Base-by-base conservation (phyloP, 306 rosid species). In the Carpinus viminea region DNA sequence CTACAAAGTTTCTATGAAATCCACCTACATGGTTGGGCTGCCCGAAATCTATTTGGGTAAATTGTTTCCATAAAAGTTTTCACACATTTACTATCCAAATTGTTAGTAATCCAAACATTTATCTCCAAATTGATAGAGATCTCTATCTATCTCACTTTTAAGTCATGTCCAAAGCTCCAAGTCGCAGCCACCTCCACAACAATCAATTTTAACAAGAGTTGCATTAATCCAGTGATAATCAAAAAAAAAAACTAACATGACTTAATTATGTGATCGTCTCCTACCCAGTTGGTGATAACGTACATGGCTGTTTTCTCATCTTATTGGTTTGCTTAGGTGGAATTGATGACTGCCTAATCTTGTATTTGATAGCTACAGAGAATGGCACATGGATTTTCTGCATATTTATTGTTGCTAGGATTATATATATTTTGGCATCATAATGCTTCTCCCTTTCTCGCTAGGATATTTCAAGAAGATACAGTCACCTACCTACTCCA, bases 401-500 rank as follows among this genome's bases (percentile, higher is more conserved):
- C 28, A 20, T 59, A 24, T 12, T 59, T 59, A 24, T 59, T 59
- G 13, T 48, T 41, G 45, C 7, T 41, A 41, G 6, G 45, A 41
- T 5, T 6, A 41, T 41, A 38, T 41, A 41, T 41, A 41, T 41
- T 5, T 41, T 41, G 45, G 45, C 8, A 41, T 7, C 45, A 48
- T 50, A 21, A 62, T 70, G 72, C 47, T 52, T 16, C 36, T 38
- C 24, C 7, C 45, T 41, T 21, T 61, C n/a, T 4, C 2, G 34
- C 65, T 15, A 21, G 10, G 50, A 59, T 62, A 51, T 72, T 41
- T 70, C 70, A 41, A 73, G 77, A 73, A 24, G 45, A 79, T 79
- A 24, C 18, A 70, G 55, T 17, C 73, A 82, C 83, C 88, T 72
- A 82, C 85, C 90, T 41, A 87, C 90, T 85, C 88, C 90, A 87